These are phyloP conservation scores for Hyaloperonospora arabidopsidis DNA, from an alignment of 352 stramenopile genomes.

Conservation along the genomic window DNA sequence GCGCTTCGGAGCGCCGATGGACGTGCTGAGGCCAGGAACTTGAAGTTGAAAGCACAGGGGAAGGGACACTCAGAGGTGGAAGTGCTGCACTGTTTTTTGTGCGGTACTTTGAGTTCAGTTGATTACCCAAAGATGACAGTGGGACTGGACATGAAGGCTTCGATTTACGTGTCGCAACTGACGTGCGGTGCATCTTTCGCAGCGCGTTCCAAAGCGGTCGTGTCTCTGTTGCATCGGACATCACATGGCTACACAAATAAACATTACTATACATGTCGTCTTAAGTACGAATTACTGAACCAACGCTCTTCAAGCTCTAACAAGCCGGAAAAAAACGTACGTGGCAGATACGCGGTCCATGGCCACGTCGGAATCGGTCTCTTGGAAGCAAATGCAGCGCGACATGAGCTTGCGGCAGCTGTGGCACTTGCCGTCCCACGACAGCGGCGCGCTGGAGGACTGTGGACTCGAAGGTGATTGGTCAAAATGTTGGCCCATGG, in stretches of 20 bases:
- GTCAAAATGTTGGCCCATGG: conserved; percentile 15
- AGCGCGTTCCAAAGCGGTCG: conserved; percentile 36
- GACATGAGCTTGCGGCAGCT: conserved; percentile 40
- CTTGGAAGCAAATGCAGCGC: conserved; percentile 31
- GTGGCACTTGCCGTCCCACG: conserved; percentile 39
- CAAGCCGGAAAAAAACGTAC: no score
- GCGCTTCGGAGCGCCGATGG: conserved; percentile 16
- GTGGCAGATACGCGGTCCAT: conserved; percentile 6
- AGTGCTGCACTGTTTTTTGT: conserved; percentile 21
- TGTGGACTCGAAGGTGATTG: not conserved
- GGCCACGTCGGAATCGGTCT: conserved; percentile 14
- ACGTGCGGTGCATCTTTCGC: conserved; percentile 33
- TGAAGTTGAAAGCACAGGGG: not conserved
- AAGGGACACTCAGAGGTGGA: conserved; percentile 14
- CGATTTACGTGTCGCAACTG: conserved; percentile 4
- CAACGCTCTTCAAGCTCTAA: no score
- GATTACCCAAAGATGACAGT: not conserved
- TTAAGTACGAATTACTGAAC: no score
- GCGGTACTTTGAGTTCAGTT: not conserved
- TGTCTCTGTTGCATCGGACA: conserved; percentile 16
- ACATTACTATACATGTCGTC: not conserved
- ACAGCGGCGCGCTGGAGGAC: conserved; percentile 14
- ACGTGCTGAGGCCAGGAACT: conserved; percentile 5
- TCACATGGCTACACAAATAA: conserved; percentile 9
- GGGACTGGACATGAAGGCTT: not conserved